Conservation (phyloP, 1,139 yeast genomes). For the Candida tetrigidarum region DNA sequence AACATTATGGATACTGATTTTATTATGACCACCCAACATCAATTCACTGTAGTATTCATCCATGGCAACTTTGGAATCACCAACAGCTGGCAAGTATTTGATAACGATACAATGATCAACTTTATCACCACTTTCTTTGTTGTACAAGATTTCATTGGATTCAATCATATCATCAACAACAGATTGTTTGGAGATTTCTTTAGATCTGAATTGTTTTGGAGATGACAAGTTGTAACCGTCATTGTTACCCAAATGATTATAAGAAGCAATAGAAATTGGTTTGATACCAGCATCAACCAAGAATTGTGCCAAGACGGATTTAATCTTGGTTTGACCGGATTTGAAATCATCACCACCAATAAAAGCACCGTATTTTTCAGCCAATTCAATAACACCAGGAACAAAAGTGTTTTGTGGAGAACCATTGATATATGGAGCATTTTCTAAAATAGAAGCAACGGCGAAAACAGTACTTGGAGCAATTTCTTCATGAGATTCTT, state of each 20-base stretch:
- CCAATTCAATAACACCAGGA: constrained; percentile 91
- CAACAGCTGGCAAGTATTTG: constrained; percentile 92
- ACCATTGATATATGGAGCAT: constrained; percentile 90
- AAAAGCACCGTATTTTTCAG: constrained; percentile 74
- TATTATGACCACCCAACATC: constrained; percentile 97
- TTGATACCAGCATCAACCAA: constrained; percentile 97
- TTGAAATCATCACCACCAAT: constrained; percentile 98
- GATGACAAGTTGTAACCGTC: constrained; percentile 94
- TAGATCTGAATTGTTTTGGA: constrained; percentile 91
- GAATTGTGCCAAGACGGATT: constrained; percentile 94
- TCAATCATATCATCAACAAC: constrained; percentile 96
- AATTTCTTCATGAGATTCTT: constrained; percentile 78
- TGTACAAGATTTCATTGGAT: constrained; percentile 84
- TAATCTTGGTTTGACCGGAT: constrained; percentile 94
- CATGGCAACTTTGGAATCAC: constrained; percentile 98
- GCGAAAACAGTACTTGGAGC: constrained; percentile 94
- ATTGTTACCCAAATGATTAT: constrained; percentile 95
- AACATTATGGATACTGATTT: constrained; percentile 90
- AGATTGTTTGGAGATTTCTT: constrained; percentile 91
- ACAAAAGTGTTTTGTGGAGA: constrained; percentile 98
- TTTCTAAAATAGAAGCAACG: constrained; percentile 88
- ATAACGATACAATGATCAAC: constrained; percentile 96
- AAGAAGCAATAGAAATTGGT: constrained; percentile 92
- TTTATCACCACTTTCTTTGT: constrained; percentile 74
- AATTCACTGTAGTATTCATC: constrained; percentile 96